phyloP scores from a whole-genome alignment of 108 stramenopile species.

The Parmales sp. region DNA sequence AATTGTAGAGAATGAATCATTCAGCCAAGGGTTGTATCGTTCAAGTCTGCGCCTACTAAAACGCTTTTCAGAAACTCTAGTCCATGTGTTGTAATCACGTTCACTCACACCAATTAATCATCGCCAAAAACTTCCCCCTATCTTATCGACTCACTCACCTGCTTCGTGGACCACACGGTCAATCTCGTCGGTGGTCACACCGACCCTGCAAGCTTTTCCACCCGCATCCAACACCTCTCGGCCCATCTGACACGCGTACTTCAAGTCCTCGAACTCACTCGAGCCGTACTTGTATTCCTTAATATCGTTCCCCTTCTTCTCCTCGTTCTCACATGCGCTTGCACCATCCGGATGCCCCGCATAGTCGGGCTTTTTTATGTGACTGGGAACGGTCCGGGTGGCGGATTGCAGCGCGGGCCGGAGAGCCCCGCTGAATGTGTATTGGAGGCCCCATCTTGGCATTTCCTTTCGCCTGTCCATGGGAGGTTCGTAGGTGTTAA shows the following conservation, averaged over 20 bases:
- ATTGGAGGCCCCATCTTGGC: not conserved
- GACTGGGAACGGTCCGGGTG: not conserved
- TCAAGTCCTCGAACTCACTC: slow-evolving; percentile 79
- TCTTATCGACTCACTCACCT: not conserved
- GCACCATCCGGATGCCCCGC: slow-evolving; percentile 56
- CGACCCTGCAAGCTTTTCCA: slow-evolving; percentile 70
- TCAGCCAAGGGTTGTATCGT: too few species aligned
- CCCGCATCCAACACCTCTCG: slow-evolving; percentile 90
- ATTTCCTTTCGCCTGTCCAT: not conserved
- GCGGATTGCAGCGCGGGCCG: not conserved
- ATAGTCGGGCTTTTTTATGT: slow-evolving; percentile 68
- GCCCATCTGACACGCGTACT: slow-evolving; percentile 83
- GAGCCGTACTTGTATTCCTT: slow-evolving; percentile 67
- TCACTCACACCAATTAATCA: too few species aligned
- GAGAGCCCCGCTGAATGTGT: not conserved
- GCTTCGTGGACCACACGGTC: slow-evolving; percentile 65
- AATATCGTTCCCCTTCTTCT: slow-evolving; percentile 54
- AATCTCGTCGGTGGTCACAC: slow-evolving; percentile 96
- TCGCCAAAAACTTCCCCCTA: too few species aligned
- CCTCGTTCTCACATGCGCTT: slow-evolving; percentile 56
- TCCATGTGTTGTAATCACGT: too few species aligned
- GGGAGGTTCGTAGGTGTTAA: not conserved
- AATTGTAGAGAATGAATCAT: too few species aligned
- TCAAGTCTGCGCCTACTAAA: too few species aligned
- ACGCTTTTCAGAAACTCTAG: too few species aligned